A percentile compares a stretch with the other conserved stretches of the same genome.
phyloP scores from a whole-genome alignment of 2,329 filamentous ascomycete species.

The Sclerotinia minor region DNA sequence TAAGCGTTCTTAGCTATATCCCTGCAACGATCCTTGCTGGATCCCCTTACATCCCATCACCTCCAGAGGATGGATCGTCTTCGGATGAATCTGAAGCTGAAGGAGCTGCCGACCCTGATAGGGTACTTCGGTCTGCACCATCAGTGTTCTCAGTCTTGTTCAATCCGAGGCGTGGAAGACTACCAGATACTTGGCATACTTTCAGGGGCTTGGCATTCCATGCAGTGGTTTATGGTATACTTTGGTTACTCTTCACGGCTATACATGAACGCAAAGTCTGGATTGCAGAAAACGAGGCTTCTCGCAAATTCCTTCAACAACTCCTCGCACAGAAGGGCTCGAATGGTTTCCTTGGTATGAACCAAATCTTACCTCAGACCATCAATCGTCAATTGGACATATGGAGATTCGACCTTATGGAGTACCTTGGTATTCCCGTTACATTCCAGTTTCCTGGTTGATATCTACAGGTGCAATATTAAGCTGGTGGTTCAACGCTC shows the following conservation, averaged over 20 bases:
- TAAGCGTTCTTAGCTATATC: not conserved
- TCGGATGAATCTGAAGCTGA: slow-evolving; percentile 1
- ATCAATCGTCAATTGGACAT: slow-evolving; percentile 9
- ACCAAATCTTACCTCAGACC: slow-evolving; percentile 10
- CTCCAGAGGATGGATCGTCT: slow-evolving; percentile 6
- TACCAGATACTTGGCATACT: slow-evolving; percentile 11
- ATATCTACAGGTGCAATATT: not conserved
- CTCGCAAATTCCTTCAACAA: slow-evolving; percentile 13
- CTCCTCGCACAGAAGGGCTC: not conserved
- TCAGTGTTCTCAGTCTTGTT: not conserved
- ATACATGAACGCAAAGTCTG: slow-evolving; percentile 16
- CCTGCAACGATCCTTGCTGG: not conserved
- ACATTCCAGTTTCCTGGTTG: slow-evolving; percentile 14
- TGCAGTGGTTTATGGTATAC: not conserved
- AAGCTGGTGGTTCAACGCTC: not conserved
- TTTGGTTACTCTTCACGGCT: slow-evolving; percentile 7
- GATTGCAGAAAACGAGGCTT: slow-evolving; percentile 22
- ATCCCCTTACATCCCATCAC: not conserved
- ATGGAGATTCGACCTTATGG: not conserved
- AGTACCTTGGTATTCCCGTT: not conserved
- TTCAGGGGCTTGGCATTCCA: slow-evolving; percentile 16
- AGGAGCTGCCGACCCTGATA: not conserved
- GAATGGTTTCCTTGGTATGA: slow-evolving; percentile 15
- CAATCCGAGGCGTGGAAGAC: not conserved
- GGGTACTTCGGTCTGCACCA: not conserved